phyloP scores from a whole-genome alignment of 371 early-diverging fungal genomes.

The Choanephora cucurbitarum region DNA sequence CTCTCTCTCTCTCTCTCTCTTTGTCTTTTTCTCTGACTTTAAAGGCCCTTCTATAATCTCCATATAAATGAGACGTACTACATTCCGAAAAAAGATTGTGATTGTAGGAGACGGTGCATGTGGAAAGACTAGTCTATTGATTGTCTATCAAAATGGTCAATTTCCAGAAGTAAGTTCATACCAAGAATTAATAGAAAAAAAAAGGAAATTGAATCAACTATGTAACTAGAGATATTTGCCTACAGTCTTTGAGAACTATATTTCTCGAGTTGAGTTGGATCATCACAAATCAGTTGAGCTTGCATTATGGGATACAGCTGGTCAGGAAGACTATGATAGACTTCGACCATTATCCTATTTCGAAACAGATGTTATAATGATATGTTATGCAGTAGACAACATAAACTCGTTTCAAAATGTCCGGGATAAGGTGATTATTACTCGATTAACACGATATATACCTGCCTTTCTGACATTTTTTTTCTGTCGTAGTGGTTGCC shows the following conservation, averaged over 20 bases:
- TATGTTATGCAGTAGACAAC: conserved; percentile 83
- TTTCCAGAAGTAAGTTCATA: conserved; percentile 34
- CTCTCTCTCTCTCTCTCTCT: too few relatives aligned
- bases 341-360: conserved; percentile 84
- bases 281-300: conserved; percentile 74
- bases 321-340: conserved; percentile 88
- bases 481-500: conserved; percentile 57
- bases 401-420: conserved; percentile 82
- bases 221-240: conserved; percentile 55
- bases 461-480: not conserved
- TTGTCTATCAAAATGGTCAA: conserved; percentile 42
- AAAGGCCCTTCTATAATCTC: not conserved
- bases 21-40: too few relatives aligned
- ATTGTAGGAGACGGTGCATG: conserved; percentile 46
- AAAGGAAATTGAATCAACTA: conserved; percentile 1
- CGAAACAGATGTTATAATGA: conserved; percentile 87
- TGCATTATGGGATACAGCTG: conserved; percentile 94
- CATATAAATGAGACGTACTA: conserved; percentile 8
- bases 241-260: conserved; percentile 90
- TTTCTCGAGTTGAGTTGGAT: conserved; percentile 76
- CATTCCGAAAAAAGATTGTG: conserved; percentile 38
- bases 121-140: conserved; percentile 44
- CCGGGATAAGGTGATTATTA: conserved; percentile 64
- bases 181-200: not conserved
- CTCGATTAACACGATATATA: not conserved